Conservation (phyloP, 345 rosid species). For the Linum trigynum region DNA sequence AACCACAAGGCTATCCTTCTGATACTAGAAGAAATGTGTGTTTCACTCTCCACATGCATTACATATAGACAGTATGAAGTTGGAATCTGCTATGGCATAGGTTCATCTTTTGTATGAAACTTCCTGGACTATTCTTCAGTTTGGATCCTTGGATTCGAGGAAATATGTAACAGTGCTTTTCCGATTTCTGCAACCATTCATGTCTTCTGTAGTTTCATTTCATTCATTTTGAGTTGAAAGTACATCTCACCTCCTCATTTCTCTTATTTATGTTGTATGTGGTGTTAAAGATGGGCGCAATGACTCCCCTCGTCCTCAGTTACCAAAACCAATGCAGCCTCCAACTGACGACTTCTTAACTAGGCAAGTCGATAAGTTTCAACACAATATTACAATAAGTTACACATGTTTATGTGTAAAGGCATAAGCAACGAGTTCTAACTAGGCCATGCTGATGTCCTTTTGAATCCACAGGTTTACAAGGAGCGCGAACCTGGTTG, state of each 20-base stretch:
- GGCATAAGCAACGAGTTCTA: not conserved
- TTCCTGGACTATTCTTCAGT: not conserved
- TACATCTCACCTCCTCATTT: not conserved
- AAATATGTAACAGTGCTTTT: not conserved
- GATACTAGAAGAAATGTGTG: not conserved
- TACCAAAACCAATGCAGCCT: conserved; percentile 29
- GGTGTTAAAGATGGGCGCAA: conserved; percentile 27
- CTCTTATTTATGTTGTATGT: not conserved
- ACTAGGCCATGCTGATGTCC: not conserved
- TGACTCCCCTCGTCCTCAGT: conserved; percentile 32
- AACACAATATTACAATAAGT: not conserved
- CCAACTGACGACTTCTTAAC: conserved; percentile 42
- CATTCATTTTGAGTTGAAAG: not conserved
- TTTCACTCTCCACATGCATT: not conserved
- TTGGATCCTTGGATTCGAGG: not conserved
- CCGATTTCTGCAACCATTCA: not conserved
- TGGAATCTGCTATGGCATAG: not conserved
- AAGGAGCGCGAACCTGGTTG: conserved; percentile 50
- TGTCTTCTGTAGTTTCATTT: not conserved
- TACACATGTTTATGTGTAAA: too few species aligned
- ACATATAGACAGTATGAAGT: too few species aligned
- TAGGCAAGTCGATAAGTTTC: conserved; percentile 31
- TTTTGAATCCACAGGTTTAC: conserved; percentile 46
- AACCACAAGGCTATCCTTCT: not conserved
- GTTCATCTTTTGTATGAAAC: not conserved